These are phyloP conservation scores for Suillus americanus DNA, from an alignment of 768 basidiomycete species.

Conservation along the genomic window DNA sequence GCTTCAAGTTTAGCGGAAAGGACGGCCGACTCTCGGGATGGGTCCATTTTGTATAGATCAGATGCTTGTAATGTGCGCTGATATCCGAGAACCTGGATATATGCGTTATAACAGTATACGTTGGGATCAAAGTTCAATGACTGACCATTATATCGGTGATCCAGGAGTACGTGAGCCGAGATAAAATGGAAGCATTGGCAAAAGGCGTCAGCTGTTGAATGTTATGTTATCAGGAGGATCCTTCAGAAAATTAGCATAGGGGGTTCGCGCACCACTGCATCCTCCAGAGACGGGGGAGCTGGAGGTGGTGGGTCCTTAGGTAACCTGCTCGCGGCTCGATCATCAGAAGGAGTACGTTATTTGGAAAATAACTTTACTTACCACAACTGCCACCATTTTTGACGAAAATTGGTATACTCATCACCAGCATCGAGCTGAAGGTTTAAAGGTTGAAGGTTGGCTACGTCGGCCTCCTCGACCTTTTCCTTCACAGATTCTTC, in stretches of 20 bases:
- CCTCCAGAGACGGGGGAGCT: slow-evolving; percentile 52
- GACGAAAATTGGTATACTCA: slow-evolving; percentile 39
- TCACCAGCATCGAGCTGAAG: slow-evolving; percentile 43
- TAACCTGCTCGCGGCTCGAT: slow-evolving; percentile 39
- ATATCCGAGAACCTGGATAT: slow-evolving; percentile 55
- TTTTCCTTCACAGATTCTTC: not conserved
- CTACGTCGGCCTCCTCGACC: not conserved
- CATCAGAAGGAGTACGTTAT: not conserved
- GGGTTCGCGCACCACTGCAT: slow-evolving; percentile 42
- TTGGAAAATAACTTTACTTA: slow-evolving; percentile 19
- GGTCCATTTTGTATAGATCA: slow-evolving; percentile 70
- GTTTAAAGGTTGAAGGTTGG: slow-evolving; percentile 2
- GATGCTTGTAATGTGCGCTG: slow-evolving; percentile 72
- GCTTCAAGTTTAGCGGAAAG: slow-evolving; percentile 56
- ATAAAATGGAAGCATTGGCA: slow-evolving; percentile 54
- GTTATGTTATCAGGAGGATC: not conserved
- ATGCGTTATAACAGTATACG: not conserved
- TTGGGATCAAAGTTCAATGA: not conserved
- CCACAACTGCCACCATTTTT: slow-evolving; percentile 59
- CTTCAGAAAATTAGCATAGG: not conserved
- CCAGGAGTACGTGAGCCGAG: slow-evolving; percentile 64
- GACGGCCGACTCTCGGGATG: slow-evolving; percentile 44
- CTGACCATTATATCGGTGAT: slow-evolving; percentile 57
- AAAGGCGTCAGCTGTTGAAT: slow-evolving; percentile 52
- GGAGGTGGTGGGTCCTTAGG: slow-evolving; percentile 60